Base-by-base conservation (phyloP, 257 asterid species). In the Solanum tarijense region DNA sequence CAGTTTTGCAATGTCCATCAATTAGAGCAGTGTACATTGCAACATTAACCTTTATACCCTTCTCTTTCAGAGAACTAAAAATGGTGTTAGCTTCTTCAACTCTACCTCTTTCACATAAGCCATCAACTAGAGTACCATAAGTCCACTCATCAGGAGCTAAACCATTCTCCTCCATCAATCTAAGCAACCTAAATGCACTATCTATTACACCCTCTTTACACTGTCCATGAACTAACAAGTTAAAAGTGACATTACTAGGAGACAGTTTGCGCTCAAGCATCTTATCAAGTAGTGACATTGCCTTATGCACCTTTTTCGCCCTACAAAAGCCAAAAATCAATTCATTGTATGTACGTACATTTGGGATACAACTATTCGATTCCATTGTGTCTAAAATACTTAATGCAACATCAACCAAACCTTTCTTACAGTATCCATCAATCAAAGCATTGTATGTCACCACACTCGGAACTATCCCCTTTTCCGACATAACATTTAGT, bases 361-460 rank as follows among this genome's bases (percentile, higher is more conserved):
- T 87, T 13, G 96, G 98, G 46, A 32, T 60, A 68, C 95, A 94
- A 58, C 90, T 89, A 46, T 89, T 93, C 20, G 87, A 87, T 87
- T 91, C 91, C 98, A 95, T 95, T 89, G 81, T 43, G 76, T 85
- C 89, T 60, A 95, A 81, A 89, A 95, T 73, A 89, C 91, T 92
- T 58, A 92, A 85, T 16, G 98, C 96, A 90, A 92, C 88, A 79
- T 91, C 91, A 13, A 93, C 83, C 91, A 88, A 91, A 88, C 94
- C 93, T 91, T 91, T 90, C 89, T 90, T 93, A 87, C 98, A 95
- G 62, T 92, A 94, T 68, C 95, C 98, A 90, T 90, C 91, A 85
- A 95, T 91, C 92, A 95, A 84, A 81, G 95, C 98, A 90, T 94
- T 93, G 90, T 91, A 95, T 3, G 98, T 95, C 88, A 88, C 93